Base-by-base conservation (phyloP, 2,329 filamentous ascomycete species). In the Xylariaceae sp. region DNA sequence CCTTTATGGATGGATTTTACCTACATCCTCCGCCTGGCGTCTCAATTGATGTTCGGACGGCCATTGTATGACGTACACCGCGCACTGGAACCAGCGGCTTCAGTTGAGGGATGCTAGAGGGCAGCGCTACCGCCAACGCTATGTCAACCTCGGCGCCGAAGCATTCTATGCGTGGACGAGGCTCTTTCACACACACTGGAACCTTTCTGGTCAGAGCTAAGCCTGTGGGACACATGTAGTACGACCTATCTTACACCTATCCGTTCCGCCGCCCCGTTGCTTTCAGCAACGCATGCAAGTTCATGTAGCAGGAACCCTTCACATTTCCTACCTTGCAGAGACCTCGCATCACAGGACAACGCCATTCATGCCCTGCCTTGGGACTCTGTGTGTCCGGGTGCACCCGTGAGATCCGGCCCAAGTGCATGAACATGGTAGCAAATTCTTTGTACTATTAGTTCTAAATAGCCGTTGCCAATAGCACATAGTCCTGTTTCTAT, bases 291-390 rank as follows among this genome's bases (percentile, higher is more conserved):
- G 44, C 45, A 51, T 57, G 53, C 34, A 29, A 34, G 29, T 26
- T 28, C 37, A 45, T 57, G 36, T 33, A 49, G 11, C 16, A 33
- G 33, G 31, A 17, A 29, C 26, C 19, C 23, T 36, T 41, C 34
- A 19, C 37, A 49, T 37, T 49, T 44, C 33, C 36, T 41, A 46
- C 39, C 50, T 36, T 60, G 53, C 53, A 60, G 53, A 41, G 14
- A 58, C 28, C 49, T 57, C 29, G 28, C 49, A 54, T 60, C 53
- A 60, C 58, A 60, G 53, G 53, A 57, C 53, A 19, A 41, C n/a
- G n/a, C 40, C 34, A 34, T 24, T 43, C 53, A 46, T 31, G 17
- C 48, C 49, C 40, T 54, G 39, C 16, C 44, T 44, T 41, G 31
- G 7, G 31, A 28, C n/a, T 28, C 14, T 40, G 23, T 33, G 31